A percentile compares a stretch with the other conserved stretches of the same genome.
phyloP scores from a whole-genome alignment of 2,329 filamentous ascomycete species.

The Fusarium xyrophilum region DNA sequence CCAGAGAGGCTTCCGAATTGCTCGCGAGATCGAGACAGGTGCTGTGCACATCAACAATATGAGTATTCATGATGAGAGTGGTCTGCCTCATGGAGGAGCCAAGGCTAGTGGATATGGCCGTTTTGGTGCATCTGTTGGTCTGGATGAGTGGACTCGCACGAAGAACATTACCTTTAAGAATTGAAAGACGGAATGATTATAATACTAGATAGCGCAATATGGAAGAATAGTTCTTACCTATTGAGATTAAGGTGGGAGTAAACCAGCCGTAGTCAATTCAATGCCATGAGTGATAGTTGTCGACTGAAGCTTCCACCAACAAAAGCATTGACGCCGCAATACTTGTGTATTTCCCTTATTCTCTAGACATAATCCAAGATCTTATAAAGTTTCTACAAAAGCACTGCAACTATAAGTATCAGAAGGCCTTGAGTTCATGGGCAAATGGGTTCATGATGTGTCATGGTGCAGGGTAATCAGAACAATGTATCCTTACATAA shows the following conservation, averaged over 20 bases:
- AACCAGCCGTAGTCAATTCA: no score
- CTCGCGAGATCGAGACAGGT: slow-evolving; percentile 69
- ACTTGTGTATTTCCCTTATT: rapidly evolving
- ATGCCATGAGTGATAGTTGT: rapidly evolving
- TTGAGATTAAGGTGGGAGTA: no score
- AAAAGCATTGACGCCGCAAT: no score
- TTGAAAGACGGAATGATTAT: slow-evolving; percentile 17
- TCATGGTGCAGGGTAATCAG: slow-evolving; percentile 28
- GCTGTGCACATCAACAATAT: slow-evolving; percentile 72
- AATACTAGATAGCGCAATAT: background rate
- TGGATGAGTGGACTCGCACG: slow-evolving; percentile 68
- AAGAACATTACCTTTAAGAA: slow-evolving; percentile 68
- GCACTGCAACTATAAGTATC: background rate
- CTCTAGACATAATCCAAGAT: background rate
- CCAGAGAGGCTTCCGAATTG: slow-evolving; percentile 63
- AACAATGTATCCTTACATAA: slow-evolving; percentile 35
- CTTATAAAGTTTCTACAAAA: background rate
- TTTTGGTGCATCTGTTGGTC: slow-evolving; percentile 61
- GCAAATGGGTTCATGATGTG: background rate
- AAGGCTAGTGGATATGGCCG: slow-evolving; percentile 70
- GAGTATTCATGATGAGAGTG: slow-evolving; percentile 69
- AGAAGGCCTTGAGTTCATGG: background rate
- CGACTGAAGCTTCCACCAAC: background rate
- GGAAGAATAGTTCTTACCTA: background rate
- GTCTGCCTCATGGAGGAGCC: slow-evolving; percentile 69